Base-by-base conservation (phyloP, 2,329 filamentous ascomycete genomes). In the Monilinia vaccinii-corymbosi region DNA sequence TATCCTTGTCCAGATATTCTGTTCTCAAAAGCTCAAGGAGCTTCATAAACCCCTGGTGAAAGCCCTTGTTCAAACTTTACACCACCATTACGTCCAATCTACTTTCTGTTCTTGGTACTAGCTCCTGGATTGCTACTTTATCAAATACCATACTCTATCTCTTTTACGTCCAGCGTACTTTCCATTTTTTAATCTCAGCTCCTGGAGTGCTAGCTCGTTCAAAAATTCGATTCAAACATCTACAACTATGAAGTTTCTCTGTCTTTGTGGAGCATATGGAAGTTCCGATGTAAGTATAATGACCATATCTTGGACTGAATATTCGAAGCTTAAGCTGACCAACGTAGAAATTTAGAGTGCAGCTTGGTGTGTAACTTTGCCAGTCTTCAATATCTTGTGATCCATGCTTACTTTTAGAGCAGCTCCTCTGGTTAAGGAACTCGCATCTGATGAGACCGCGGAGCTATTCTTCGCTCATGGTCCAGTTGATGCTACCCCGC, bases 191-290 rank as follows among this genome's bases (percentile, higher is more conserved):
- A 9, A 56, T 45, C 32, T 32, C n/a, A 34, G 7, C 45, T 18
- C 6, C 10, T 28, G 23, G 10, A 46, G 6, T 32, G 18, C 40
- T 28, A 31, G 25, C 18, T 16, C 14, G 7, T 11, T 16, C 18
- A 32, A 13, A 45, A 23, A 2, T 4, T 5, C 23, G 32, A 16
- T 14, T 38, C 23, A 58, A 25, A 51, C 5, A 48, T 49, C n/a
- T 18, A 11, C 32, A 51, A 63, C 2, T 21, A 83, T 84, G 81
- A 80, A 74, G 66, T 79, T 83, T 56, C 71, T 84, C 36, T 84
- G 81, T 68, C 74, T 84, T 10, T 81, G 81, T 38, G 81, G 81
- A 63, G 79, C 81, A 25, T 83, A 79, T 68, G 81, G 81, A 58
- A 83, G 79, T 72, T 77, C 80, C 55, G 76, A 78, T 65, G 79